Base-by-base conservation (phyloP, 169 alveolate species). In the Plasmodium gaboni region DNA sequence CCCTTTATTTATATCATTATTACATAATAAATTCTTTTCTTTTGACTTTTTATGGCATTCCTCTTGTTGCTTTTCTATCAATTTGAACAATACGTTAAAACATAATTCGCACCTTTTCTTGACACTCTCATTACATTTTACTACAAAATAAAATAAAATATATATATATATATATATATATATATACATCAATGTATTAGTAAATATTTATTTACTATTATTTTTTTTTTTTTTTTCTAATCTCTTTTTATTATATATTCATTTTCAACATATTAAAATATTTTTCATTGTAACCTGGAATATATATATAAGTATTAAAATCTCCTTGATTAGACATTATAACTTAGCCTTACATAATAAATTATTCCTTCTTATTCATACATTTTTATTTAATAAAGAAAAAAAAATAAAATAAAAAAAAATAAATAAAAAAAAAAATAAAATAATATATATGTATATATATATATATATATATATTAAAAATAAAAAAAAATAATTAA, bases 231-330 rank as follows among this genome's bases (percentile, higher is more conserved):
- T 50, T 51, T 78, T 76, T 15, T 67, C 61, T 44, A 38, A 51
- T 38, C 38, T 28, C 38, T 5, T 28, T 28, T 28, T 28, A 4
- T 28, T 28, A 28, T 28, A 28, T 28, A 28, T 28, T 28, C 38
- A 28, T 28, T 28, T 28, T 28, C 5, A 28, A 0, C 38, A 28
- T 28, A 28, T 28, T 28, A 28, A 28, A 28, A 28, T 28, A 28
- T 28, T 28, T 28, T 48, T 76, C 51, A 57, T 51, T 50, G 1
- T 19, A 73, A 80, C 90, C 74, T 80, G 90, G 90, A 38, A 80
- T 59, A 38, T 70, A 80, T 2, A 53, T 53, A 24, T 68, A 67
- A 2, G 65, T 12, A 38, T 55, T 17, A 19, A 60, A 70, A 60
- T 68, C 60, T 15, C 61, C 64, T 7, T 61, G 19, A 55, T 57